Conservation (phyloP, 495 filamentous ascomycete genomes). For the Thermothielavioides terrestris region DNA sequence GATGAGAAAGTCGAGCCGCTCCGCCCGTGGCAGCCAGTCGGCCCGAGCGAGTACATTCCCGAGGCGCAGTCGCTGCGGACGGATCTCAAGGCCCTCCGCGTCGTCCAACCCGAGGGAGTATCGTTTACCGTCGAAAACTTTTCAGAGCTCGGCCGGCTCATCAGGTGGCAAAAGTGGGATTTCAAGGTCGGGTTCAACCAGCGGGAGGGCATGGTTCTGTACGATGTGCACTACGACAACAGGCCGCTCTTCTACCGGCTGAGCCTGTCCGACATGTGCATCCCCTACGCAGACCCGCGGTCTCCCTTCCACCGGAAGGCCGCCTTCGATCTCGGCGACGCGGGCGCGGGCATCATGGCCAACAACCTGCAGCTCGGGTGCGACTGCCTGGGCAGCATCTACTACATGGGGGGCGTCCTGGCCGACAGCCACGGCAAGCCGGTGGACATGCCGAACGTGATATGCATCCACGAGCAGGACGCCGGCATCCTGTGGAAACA, state of each 20-base stretch:
- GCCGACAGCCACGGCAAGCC: slow-evolving; percentile 50
- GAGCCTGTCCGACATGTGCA: slow-evolving; percentile 66
- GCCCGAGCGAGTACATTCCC: slow-evolving; percentile 64
- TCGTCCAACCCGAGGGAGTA: slow-evolving; percentile 68
- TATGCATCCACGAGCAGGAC: slow-evolving; percentile 73
- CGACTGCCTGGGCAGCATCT: slow-evolving; percentile 65
- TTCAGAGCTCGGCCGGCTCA: slow-evolving; percentile 27
- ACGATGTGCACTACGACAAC: slow-evolving; percentile 62
- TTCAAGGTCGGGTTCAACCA: slow-evolving; percentile 67
- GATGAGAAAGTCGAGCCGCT: slow-evolving; percentile 50
- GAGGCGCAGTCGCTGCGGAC: slow-evolving; percentile 56
- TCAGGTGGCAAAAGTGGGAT: slow-evolving; percentile 66
- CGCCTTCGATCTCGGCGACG: slow-evolving; percentile 73
- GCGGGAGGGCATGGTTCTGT: slow-evolving; percentile 59
- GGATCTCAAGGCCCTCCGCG: slow-evolving; percentile 67
- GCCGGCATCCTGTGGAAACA: slow-evolving; percentile 73
- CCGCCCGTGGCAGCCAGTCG: slow-evolving; percentile 45
- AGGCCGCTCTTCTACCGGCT: slow-evolving; percentile 60
- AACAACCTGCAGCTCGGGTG: slow-evolving; percentile 66
- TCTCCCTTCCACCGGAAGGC: slow-evolving; percentile 68
- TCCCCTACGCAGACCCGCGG: slow-evolving; percentile 67
- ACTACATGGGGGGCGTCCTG: slow-evolving; percentile 58
- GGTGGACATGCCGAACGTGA: slow-evolving; percentile 56
- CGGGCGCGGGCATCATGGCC: slow-evolving; percentile 62
- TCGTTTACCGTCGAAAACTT: slow-evolving; percentile 52